phyloP scores from a whole-genome alignment of 495 filamentous ascomycete genomes.

The Extremus antarcticus region DNA sequence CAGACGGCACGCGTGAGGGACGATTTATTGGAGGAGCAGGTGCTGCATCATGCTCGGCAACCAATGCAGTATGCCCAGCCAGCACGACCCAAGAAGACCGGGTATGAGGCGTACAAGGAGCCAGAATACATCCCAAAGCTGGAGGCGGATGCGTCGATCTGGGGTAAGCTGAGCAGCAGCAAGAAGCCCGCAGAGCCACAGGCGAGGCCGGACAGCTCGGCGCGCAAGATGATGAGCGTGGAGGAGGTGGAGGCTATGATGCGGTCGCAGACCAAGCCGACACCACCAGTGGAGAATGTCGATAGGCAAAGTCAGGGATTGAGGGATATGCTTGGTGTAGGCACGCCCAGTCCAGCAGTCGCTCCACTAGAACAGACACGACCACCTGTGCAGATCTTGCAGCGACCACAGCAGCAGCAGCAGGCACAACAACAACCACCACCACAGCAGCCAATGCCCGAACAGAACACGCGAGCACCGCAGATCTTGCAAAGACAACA shows the following conservation, averaged over 20 bases:
- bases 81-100: conserved; percentile 54
- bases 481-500: conserved; percentile 41
- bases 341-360: conserved; percentile 3
- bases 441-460: conserved; percentile 8
- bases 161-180: conserved; percentile 55
- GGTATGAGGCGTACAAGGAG: conserved; percentile 81
- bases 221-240: conserved; percentile 81
- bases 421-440: conserved; percentile 22
- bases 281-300: conserved; percentile 6
- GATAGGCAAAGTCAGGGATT: conserved; percentile 14
- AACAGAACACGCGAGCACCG: conserved; percentile 31
- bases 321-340: conserved; percentile 22
- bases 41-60: conserved; percentile 46
- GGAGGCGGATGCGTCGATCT: conserved; percentile 84
- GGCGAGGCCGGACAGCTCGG: conserved; percentile 17
- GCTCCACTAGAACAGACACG: conserved; percentile 4
- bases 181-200: conserved; percentile 30
- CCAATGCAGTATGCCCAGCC: conserved; percentile 34
- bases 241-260: conserved; percentile 96
- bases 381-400: conserved; percentile 29
- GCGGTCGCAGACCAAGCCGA: conserved; percentile 50
- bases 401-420: conserved; percentile 30
- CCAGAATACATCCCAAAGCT: conserved; percentile 70
- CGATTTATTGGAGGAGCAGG: conserved; percentile 80
- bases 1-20: conserved; percentile 75